Base-by-base conservation (phyloP, 2,329 filamentous ascomycete genomes). In the Whalleya microplaca region DNA sequence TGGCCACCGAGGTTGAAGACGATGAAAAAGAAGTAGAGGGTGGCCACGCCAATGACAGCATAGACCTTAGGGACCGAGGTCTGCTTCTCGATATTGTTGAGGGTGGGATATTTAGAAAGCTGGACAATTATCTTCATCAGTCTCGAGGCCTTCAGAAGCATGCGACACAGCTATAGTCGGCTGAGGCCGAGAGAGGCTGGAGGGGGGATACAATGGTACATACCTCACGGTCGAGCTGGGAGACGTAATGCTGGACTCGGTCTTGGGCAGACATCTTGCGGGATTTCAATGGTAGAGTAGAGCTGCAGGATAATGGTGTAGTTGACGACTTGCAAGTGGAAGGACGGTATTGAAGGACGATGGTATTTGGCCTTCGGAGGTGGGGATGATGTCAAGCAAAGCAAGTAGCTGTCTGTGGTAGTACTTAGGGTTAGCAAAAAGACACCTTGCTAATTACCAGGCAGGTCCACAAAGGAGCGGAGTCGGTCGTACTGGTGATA, bases 1-100 rank as follows among this genome's bases (percentile, higher is more conserved):
- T 93, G 90, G 68, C 91, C 91, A 63, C 89, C 91, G 64, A 95
- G 89, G 84, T 96, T 96, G 83, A 96, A 92, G 80, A 95, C 87
- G 78, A 95, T 91, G 68, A 95, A 85, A 81, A 94, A 92, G 80
- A 95, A 92, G 83, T 96, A 96, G 65, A 93, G 84, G 49, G 87
- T 87, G 58, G 77, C 88, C 56, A 91, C 72, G 68, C 91, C 91
- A 67, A 94, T 87, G 71, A 90, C 83, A 64, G 86, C 88, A 75
- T 96, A 95, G 70, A 90, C 88, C 83, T 96, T 96, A 73, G 91
- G 91, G 48, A 95, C 84, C 56, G 84, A 87, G 64, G 88, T 89
- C 76, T 90, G 87, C 83, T 88, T 90, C 85, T 96, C 91, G 70
- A 95, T 84, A 79, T 94, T 92, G 84, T 87, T 89, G 74, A 95